Evolutionary conservation across 352 stramenopile genomes (phyloP), one percentile per base, ranked within the genome.

Genomic region (Elongisporangium prolatum): DNA sequence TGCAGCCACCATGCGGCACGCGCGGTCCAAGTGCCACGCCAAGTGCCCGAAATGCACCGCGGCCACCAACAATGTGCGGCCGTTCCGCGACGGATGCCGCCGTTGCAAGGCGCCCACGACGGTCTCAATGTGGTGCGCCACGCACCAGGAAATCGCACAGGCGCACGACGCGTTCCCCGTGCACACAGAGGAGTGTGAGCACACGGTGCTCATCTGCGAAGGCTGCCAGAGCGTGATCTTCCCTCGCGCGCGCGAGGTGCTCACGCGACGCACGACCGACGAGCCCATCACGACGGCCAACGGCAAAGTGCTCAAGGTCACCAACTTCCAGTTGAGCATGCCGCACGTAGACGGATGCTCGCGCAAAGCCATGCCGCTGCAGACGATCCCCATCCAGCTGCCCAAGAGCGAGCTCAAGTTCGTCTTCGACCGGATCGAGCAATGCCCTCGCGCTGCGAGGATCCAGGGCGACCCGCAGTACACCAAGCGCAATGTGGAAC

Each of bases 381-480:
- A 87, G 25, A 64, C 71, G 0, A 61, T 91, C 2, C 61, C 80
- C 6, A 78, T 96, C 49, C 80, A 88, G 24, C 63, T 96, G 25
- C 84, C 86, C 0, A 92, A 89, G 68, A 93, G 85, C 61, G 86
- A 96, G 59, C 72, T 96, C 21, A 90, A 92, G 59, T 96, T 96
- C 67, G 78, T 92, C 13, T 68, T 80, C 34, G 85, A 96, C 28
- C 79, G 86, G 18, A 89, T 96, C 38, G 72, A 76, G 8, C 75
- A 80, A 48, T 96, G 86, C 60, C 85, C 86, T 7, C 17, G 89
- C 13, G 74, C 84, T 4, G 50, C 65, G 0, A 67, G 48, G 17
- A 71, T 96, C 16, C 74, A 73, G 8, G 79, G 80, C 8, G 84
- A 72, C 7, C 73, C 74, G 40, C 84, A 86, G 63, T 96, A 95